phyloP scores from a whole-genome alignment of 2,329 filamentous ascomycete species.

The Colletotrichum simmondsii region DNA sequence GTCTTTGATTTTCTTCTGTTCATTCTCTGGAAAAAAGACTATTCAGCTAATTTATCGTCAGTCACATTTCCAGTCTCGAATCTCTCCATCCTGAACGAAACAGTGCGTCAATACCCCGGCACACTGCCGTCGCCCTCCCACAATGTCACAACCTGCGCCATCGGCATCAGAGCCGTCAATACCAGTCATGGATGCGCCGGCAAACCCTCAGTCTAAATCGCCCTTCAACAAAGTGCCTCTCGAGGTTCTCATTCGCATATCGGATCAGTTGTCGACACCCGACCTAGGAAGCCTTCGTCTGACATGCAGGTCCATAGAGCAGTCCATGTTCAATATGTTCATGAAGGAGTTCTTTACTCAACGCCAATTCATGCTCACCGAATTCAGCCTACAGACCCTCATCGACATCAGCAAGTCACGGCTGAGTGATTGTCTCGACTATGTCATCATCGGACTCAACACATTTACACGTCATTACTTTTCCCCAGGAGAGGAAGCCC shows the following conservation, averaged over 20 bases:
- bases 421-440: conserved; percentile 50
- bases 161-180: neutral
- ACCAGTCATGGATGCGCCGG: neutral
- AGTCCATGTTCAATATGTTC: conserved; percentile 65
- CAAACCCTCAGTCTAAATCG: neutral
- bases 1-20: neutral
- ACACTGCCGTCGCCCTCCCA: neutral
- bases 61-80: neutral
- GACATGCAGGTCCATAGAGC: conserved; percentile 65
- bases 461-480: conserved; percentile 35
- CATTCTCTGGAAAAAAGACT: too few relatives aligned
- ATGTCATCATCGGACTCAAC: conserved; percentile 62
- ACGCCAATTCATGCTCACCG: conserved; percentile 73
- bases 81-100: neutral
- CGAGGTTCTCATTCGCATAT: conserved; percentile 69
- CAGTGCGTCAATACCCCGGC: neutral
- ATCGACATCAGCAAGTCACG: conserved; percentile 62
- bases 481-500: conserved; percentile 22
- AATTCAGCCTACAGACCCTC: conserved; percentile 65
- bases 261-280: conserved; percentile 60
- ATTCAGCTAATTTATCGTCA: neutral
- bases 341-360: conserved; percentile 72
- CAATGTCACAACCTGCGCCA: conserved; percentile 17
- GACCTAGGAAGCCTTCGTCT: conserved; percentile 67
- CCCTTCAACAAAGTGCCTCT: conserved; percentile 57